Percentiles rank a stretch among this genome's conserved stretches.
phyloP scores from a whole-genome alignment of 306 rosid species.

The Malus asiatica region DNA sequence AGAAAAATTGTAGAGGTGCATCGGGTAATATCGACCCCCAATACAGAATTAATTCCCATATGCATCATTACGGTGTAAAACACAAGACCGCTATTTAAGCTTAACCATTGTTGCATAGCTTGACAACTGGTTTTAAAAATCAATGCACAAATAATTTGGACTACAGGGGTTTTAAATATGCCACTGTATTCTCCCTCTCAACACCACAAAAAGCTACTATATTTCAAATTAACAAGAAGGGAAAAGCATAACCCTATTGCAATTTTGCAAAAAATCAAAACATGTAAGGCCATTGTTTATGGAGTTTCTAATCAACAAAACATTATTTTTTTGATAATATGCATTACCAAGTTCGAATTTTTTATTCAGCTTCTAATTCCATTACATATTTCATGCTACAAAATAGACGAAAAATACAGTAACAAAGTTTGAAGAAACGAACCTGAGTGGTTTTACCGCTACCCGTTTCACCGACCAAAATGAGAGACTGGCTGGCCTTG shows the following conservation, averaged over 20 bases:
- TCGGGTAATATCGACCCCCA: not conserved
- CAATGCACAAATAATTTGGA: not conserved
- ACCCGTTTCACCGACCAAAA: slow-evolving; percentile 94
- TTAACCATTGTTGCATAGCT: not conserved
- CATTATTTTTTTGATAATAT: not conserved
- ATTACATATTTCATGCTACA: not conserved
- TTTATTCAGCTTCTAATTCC: not conserved
- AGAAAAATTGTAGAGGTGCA: not conserved
- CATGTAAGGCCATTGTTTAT: not conserved
- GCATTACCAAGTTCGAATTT: not conserved
- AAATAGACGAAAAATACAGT: not conserved
- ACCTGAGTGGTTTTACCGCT: slow-evolving; percentile 98
- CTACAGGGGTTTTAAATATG: not conserved
- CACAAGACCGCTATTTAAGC: not conserved
- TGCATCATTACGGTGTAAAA: not conserved
- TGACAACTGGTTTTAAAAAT: not conserved
- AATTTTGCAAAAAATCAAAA: not conserved
- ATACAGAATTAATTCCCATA: not conserved
- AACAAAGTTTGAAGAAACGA: slow-evolving; percentile 9
- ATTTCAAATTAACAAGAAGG: not conserved
- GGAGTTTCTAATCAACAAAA: not conserved
- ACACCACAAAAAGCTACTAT: not conserved
- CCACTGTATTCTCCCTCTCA: not conserved
- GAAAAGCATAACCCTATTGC: not conserved
- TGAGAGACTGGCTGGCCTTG: slow-evolving; percentile 55